Base-by-base conservation (phyloP, 371 early-diverging fungal genomes). In the Lichtheimia ramosa region DNA sequence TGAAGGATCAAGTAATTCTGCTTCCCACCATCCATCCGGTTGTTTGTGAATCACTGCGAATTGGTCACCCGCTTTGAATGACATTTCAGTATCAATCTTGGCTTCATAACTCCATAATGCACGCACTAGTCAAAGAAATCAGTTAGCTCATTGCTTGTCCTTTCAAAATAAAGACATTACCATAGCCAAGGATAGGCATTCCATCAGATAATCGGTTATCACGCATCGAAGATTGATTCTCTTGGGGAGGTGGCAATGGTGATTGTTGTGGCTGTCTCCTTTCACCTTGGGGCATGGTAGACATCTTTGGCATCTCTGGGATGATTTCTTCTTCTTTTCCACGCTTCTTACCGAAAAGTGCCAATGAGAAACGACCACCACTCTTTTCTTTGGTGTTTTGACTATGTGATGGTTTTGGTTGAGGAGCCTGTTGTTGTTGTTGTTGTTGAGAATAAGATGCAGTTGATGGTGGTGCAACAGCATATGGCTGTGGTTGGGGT, bases 1-100 rank as follows among this genome's bases (percentile, higher is more conserved):
- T 49, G 59, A 41, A 10, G 64, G 58, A 20, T 64, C 65, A 43
- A 69, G 51, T 21, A 66, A 57, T 34, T 77, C 78, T 0, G 78
- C 81, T 51, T 68, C 68, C 81, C 81, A 81, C 81, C 81, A 81
- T 8, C 81, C 81, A 60, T 81, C 81, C 2, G 59, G 53, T 61
- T 81, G 81, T 51, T 74, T 74, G 21, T 61, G 57, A 41, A 75
- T 5, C n/a, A 81, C 64, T 10, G 74, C 76, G 43, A 81, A 15
- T 0, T 69, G 58, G 53, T 81, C 81, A 13, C 77, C 76, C 15
- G 62, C 63, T 25, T 53, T 50, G 56, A 81, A 75, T 1, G 73
- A 63, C 66, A 79, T 64, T 58, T 79, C 80, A 13, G 60, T 64
- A 1, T 69, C 64, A 62, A 79, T 76, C 73, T 79, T 68, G 46